Evolutionary conservation across 352 stramenopile genomes (phyloP).

Genomic region (Thalassiosira mediterranea): DNA sequence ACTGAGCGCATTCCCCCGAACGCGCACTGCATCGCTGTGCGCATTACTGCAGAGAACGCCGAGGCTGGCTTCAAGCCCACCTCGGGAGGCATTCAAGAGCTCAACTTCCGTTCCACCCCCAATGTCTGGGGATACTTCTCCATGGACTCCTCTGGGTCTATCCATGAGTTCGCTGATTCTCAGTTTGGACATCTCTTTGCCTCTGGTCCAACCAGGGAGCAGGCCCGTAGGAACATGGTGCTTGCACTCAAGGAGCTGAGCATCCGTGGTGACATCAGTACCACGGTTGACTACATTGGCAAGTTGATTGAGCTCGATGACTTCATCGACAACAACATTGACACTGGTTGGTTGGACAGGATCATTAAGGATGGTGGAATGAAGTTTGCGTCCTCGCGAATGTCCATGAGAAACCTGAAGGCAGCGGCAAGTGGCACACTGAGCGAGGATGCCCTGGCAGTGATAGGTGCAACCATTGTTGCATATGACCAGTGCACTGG

Average conservation of each 20-base stretch:
- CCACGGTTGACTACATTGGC: slow-evolving; percentile 99
- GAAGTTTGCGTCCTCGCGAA: slow-evolving; percentile 22
- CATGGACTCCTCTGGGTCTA: slow-evolving; percentile 97
- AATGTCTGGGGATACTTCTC: slow-evolving; percentile 99
- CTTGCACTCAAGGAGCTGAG: slow-evolving; percentile 98
- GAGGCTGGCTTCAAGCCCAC: slow-evolving; percentile 99
- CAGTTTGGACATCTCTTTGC: slow-evolving; percentile 99
- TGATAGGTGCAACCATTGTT: slow-evolving; percentile 77
- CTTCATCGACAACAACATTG: slow-evolving; percentile 98
- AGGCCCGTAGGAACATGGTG: slow-evolving; percentile 92
- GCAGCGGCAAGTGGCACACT: slow-evolving; percentile 18
- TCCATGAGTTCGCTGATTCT: slow-evolving; percentile 99
- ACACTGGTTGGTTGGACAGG: slow-evolving; percentile 98
- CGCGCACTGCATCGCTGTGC: slow-evolving; percentile 98
- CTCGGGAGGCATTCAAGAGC: slow-evolving; percentile 95
- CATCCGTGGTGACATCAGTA: slow-evolving; percentile 99
- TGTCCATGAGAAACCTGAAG: too few relatives aligned
- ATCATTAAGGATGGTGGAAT: slow-evolving; percentile 89
- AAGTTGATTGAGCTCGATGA: slow-evolving; percentile 99
- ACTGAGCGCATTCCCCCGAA: slow-evolving; percentile 70
- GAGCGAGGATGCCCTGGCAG: slow-evolving; percentile 70
- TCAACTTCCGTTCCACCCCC: slow-evolving; percentile 99
- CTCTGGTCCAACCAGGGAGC: slow-evolving; percentile 93
- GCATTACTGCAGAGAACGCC: slow-evolving; percentile 99
- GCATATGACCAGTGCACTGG: slow-evolving; percentile 67